Percentiles rank a stretch among this genome's conserved stretches.
Evolutionary conservation across 805 yeast genomes (phyloP).

Genomic region (Ogataea paraovalis): DNA sequence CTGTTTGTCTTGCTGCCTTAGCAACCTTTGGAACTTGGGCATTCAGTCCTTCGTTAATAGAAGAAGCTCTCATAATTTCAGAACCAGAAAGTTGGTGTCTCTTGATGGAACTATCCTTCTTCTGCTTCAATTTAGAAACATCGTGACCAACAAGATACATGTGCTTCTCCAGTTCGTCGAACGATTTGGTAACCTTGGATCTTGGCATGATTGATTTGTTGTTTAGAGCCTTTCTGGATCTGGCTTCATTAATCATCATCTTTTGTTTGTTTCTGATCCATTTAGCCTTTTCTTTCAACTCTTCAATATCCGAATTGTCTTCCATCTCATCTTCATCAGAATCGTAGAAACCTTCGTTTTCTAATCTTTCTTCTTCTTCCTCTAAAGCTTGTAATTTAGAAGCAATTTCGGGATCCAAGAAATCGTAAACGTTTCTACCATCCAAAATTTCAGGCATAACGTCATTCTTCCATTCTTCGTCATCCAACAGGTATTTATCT

Average conservation of each 20-base stretch:
- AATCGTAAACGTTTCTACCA: constrained; percentile 96
- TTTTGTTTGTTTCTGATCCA: constrained; percentile 97
- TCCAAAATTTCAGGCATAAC: constrained; percentile 94
- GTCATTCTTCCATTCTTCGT: constrained; percentile 97
- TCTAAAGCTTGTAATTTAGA: constrained; percentile 91
- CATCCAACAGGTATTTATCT: constrained; percentile 87
- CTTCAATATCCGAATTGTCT: constrained; percentile 56
- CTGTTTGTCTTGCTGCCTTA: constrained; percentile 58
- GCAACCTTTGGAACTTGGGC: constrained; percentile 10
- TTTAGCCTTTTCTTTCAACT: constrained; percentile 76
- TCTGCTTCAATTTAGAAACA: constrained; percentile 56
- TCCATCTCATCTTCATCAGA: constrained; percentile 70
- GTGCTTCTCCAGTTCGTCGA: constrained; percentile 79
- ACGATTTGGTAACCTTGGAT: constrained; percentile 75
- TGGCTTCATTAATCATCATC: constrained; percentile 83
- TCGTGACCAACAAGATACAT: constrained; percentile 91
- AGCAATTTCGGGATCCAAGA: constrained; percentile 93
- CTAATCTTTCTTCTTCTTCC: constrained; percentile 94
- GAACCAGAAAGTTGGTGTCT: constrained; percentile 57
- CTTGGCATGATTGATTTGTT: constrained; percentile 87
- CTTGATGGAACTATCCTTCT: constrained; percentile 18
- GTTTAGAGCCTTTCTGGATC: constrained; percentile 82
- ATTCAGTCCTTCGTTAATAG: constrained; percentile 29
- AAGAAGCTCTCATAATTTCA: constrained; percentile 58
- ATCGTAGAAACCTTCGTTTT: constrained; percentile 92